These are phyloP conservation scores for Tetraselmis striata DNA, from an alignment of 139 green algal species.

Conservation along the genomic window DNA sequence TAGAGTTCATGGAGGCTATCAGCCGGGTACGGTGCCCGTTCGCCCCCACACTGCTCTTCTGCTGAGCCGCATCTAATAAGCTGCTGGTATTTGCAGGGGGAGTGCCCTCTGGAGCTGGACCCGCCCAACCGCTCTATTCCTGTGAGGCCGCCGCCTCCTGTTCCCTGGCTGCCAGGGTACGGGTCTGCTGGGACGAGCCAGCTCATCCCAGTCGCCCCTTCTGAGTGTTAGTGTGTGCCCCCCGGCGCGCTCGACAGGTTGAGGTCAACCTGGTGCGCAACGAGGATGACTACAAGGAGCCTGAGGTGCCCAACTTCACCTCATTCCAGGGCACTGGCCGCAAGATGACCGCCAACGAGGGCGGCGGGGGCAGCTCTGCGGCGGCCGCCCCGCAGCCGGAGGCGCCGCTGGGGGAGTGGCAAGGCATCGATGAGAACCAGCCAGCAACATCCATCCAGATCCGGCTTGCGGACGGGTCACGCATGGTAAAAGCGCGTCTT, in stretches of 20 bases:
- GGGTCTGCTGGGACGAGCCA: conserved; percentile 29
- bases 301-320: conserved; percentile 43
- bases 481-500: conserved; percentile 53
- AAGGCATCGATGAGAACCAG: conserved; percentile 57
- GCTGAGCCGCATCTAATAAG: neutral
- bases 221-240: neutral
- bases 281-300: conserved; percentile 60
- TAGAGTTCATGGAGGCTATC: conserved; percentile 16
- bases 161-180: too few relatives aligned
- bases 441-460: conserved; percentile 81
- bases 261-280: conserved; percentile 79
- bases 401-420: conserved; percentile 45
- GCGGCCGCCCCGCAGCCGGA: neutral
- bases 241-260: conserved; percentile 25
- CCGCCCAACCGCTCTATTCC: conserved; percentile 22
- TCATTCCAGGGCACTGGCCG: conserved; percentile 61
- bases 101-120: conserved; percentile 67
- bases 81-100: conserved; percentile 27
- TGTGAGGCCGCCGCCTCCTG: too few relatives aligned
- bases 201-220: conserved; percentile 11
- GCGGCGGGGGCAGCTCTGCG: conserved; percentile 3
- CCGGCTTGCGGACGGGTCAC: conserved; percentile 67
- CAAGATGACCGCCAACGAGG: conserved; percentile 33
- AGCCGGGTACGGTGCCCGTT: neutral
- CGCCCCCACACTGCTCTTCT: neutral